Base-by-base conservation (phyloP, 148 eudicot genomes). In the Cornus suecica region DNA sequence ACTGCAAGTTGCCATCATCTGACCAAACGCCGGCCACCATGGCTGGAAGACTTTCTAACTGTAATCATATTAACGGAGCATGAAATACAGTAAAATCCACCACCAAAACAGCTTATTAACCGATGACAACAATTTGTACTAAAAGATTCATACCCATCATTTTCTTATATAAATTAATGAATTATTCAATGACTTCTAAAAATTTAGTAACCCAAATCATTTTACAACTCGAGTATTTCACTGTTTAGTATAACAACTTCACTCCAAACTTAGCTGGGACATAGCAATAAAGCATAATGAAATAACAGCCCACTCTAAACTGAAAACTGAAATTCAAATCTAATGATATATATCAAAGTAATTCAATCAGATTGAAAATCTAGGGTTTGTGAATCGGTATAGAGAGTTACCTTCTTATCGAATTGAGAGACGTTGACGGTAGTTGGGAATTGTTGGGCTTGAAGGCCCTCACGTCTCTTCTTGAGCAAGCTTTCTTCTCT, bases 401-500 rank as follows among this genome's bases (percentile, higher is more conserved):
- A 32, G 1, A 22, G 6, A 13, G 28, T 24, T 3, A 89, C 96
- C 91, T 91, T 91, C 73, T 80, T 84, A 9, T 89, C 91, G 25
- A 74, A 66, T 16, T 72, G 82, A 42, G 86, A 69, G 73, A 74
- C 76, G 72, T 27, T 68, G 71, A 58, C 67, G 24, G 84, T 11
- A 66, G 82, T 24, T 51, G 82, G 83, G 65, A 78, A 78, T 69
- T 87, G 91, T 74, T 84, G 90, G 58, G 81, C 70, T 69, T 79
- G 88, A 69, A 84, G 72, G 1, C 93, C 97, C 79, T 88, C 93
- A 8, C 97, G 91, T 52, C 97, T 92, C 88, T 92, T 92, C 87
- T 92, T 92, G 69, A 84, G 94, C 85, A 92, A 83, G 77, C 85
- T 92, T 76, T 92, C 97, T 66, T 92, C 97, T 27, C 97, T 81